Conservation (phyloP, 192 early-diverging fungal species). For the Podila clonocystis region DNA sequence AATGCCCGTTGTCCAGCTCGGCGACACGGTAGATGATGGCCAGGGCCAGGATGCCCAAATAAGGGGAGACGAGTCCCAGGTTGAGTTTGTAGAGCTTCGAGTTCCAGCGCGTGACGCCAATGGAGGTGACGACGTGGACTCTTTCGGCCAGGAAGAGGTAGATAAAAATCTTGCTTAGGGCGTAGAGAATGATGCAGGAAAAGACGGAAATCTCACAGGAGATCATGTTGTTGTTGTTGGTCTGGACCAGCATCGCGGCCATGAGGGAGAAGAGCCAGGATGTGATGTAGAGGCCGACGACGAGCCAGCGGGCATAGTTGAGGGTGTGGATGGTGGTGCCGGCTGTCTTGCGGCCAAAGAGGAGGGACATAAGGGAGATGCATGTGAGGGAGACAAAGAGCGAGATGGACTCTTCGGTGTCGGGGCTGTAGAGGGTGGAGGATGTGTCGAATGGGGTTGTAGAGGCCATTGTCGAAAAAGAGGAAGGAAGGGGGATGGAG, state of each 20-base stretch:
- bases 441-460: neutral
- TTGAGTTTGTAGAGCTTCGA: conserved; percentile 52
- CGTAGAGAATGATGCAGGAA: conserved; percentile 53
- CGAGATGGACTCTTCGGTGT: conserved; percentile 34
- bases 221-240: conserved; percentile 53
- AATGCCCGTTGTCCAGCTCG: conserved; percentile 16
- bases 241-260: conserved; percentile 54
- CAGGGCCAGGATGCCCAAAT: conserved; percentile 31
- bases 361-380: conserved; percentile 51
- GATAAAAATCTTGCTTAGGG: conserved; percentile 48
- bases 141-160: conserved; percentile 60
- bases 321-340: conserved; percentile 36
- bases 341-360: conserved; percentile 59
- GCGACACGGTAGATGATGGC: conserved; percentile 35
- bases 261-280: conserved; percentile 58
- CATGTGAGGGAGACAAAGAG: conserved; percentile 57
- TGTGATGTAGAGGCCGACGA: conserved; percentile 46
- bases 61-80: conserved; percentile 46
- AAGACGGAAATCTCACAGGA: conserved; percentile 51
- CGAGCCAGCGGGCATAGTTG: conserved; percentile 52
- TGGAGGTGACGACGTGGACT: conserved; percentile 26
- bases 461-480: neutral
- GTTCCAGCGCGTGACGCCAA: conserved; percentile 41
- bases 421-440: neutral
- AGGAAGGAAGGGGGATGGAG: neutral